phyloP scores from a whole-genome alignment of 2,329 filamentous ascomycete species.

The Monilinia polystroma region DNA sequence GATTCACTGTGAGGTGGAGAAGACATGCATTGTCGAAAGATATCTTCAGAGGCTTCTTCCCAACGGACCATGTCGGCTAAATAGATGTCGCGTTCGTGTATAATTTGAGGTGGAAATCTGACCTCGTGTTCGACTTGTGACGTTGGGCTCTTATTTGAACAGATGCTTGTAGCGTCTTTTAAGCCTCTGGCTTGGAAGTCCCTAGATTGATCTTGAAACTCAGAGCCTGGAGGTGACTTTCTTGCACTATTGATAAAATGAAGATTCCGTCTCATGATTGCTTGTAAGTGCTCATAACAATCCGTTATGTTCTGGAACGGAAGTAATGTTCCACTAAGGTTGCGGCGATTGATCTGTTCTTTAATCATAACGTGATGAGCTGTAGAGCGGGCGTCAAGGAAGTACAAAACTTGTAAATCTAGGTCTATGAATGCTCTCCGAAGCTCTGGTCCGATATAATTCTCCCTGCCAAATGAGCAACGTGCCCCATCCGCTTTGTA shows the following conservation, averaged over 20 bases:
- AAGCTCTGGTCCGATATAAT: conserved; percentile 8
- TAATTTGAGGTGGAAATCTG: background rate
- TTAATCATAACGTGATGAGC: conserved; percentile 3
- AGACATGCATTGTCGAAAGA: conserved; percentile 1
- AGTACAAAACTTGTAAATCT: conserved; percentile 24
- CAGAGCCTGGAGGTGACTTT: background rate
- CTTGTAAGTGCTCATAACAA: conserved; percentile 21
- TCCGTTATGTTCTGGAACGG: conserved; percentile 19
- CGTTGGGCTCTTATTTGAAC: background rate
- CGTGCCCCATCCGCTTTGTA: background rate
- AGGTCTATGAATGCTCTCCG: conserved; percentile 10
- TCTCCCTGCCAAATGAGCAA: background rate
- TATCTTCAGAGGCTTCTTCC: conserved; percentile 16
- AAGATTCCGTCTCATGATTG: conserved; percentile 25
- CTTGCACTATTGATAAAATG: conserved; percentile 22
- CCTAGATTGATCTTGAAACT: background rate
- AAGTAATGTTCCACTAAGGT: background rate
- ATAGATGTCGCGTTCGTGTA: conserved; percentile 22
- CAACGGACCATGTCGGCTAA: conserved; percentile 20
- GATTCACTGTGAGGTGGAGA: conserved; percentile 11
- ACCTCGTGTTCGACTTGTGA: background rate
- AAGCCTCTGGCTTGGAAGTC: background rate
- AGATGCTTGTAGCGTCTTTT: conserved; percentile 2
- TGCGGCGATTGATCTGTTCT: conserved; percentile 2
- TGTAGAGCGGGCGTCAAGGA: conserved; percentile 10